Evolutionary conservation across 2,329 filamentous ascomycete genomes (phyloP), one percentile per base, ranked within the genome.

Genomic region (Salinomyces thailandicus): DNA sequence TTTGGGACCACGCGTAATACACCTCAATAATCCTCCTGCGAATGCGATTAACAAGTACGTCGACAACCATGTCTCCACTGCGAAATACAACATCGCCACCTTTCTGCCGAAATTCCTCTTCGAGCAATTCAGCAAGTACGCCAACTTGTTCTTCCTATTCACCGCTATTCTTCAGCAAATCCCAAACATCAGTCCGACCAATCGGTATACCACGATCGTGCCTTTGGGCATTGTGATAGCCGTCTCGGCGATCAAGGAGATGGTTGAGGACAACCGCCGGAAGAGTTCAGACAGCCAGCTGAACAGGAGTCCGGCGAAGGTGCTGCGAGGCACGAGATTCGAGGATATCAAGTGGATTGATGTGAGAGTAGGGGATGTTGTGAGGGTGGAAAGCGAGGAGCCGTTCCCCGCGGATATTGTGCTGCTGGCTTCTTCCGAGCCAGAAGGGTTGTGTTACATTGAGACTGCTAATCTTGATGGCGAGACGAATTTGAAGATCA

Each of bases 111-210:
- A 98, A 62, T 98, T 98, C 63, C 70, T 98, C 38, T 86, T 89
- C 60, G 91, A 98, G 62, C 91, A 98, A 60, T 98, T 98, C 65
- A 95, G 87, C 43, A 98, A 95, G 69, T 94, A 95, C 62, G 91
- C 91, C 68, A 98, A 98, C 64, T 64, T 98, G 55, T 98, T 98
- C 70, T 98, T 98, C 81, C 75, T 98, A 59, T 96, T 98, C 62
- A 98, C 91, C 24, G 87, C 91, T 12, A 79, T 77, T 27, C 67
- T 98, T 31, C 91, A 98, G 66, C 91, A 98, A 61, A 94, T 98
- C 43, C 91, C 91, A 15, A 80, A 82, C 47, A 80, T 98, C 43
- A 94, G 87, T 20, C 91, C 93, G 5, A 98, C 91, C 7, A 96
- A 95, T 64, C 75, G 72, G 61, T 98, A 87, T 58, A 98, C 91